Base-by-base conservation (phyloP, 2,329 filamentous ascomycete species). In the Colletotrichum sp. region DNA sequence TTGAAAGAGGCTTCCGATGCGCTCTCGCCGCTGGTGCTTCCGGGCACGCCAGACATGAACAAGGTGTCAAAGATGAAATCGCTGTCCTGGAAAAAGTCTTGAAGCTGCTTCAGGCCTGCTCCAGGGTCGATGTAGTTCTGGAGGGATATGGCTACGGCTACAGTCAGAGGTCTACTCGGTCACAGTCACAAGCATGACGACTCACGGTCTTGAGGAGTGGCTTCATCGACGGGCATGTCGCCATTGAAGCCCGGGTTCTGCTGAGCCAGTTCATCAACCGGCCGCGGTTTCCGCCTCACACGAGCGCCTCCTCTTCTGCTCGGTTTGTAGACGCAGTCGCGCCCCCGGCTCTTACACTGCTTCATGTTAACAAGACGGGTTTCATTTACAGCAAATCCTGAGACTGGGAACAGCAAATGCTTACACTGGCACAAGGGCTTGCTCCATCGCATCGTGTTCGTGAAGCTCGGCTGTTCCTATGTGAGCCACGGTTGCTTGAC, bases 391-490 rank as follows among this genome's bases (percentile, higher is more conserved):
- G 4, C 12, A 26, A 12, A 7, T 18, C 7, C 4, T 18, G n/a
- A 7, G 9, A 59, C 48, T 36, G 32, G 71, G 12, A 4, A 34
- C 21, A 3, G 48, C 13, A 21, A 7, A 52, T 69, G 78, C 85
- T 79, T 83, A 88, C 86, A 82, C 84, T 87, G 70, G 83, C 80
- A 80, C 87, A 89, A 48, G 83, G 83, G 58, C 80, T 80, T 58
- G 86, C 84, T 55, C 87, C 87, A 79, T 88, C 87, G 78, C 87
- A 89, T 77, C 87, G 84, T 65, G 85, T 88, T 63, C 86, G 83
- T 43, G 86, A 86, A 66, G 85, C 82, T 73, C 86, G 85, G 79
- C 87, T 88, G 79, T 43, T 48, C 38, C 38, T 4, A 18, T 18
- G 38, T 75, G 56, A 75, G 73, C 18, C 18, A 52, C 21, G 16